Conservation (phyloP, 306 rosid species). For the Arachis hypogaea region DNA sequence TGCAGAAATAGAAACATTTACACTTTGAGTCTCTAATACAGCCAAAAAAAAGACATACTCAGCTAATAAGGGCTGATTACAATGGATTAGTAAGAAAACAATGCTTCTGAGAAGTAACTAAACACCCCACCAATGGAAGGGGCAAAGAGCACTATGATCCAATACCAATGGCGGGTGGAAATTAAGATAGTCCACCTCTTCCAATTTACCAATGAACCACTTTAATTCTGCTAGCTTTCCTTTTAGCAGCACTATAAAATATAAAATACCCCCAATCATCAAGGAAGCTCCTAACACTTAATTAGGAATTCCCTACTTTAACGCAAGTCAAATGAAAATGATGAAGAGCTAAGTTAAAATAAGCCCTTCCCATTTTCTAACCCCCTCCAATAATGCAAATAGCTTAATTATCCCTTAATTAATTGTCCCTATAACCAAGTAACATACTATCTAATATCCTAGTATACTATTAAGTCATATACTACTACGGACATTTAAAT, state of each 20-base stretch:
- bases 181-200: conserved; percentile 58
- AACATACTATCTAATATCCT: conserved; percentile 79
- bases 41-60: conserved; percentile 22
- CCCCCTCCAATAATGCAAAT: conserved; percentile 39
- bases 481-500: conserved; percentile 30
- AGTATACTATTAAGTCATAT: conserved; percentile 65
- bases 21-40: conserved; percentile 45
- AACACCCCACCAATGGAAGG: neutral
- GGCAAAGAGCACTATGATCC: conserved; percentile 13
- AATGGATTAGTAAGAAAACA: conserved; percentile 43
- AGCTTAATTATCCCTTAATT: conserved; percentile 7
- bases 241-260: conserved; percentile 36
- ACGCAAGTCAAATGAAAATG: conserved; percentile 35
- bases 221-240: conserved; percentile 40
- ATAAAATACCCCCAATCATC: conserved; percentile 37
- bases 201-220: conserved; percentile 42
- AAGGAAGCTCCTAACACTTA: conserved; percentile 33
- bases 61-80: conserved; percentile 42
- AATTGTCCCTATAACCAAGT: conserved; percentile 13
- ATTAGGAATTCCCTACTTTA: conserved; percentile 34
- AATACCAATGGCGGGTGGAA: conserved; percentile 81
- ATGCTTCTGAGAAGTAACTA: conserved; percentile 14
- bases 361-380: conserved; percentile 57
- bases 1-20: conserved; percentile 52
- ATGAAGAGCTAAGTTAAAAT: conserved; percentile 70